phyloP scores from a whole-genome alignment of 805 yeast species.

The Diddensiella santjacobensis region DNA sequence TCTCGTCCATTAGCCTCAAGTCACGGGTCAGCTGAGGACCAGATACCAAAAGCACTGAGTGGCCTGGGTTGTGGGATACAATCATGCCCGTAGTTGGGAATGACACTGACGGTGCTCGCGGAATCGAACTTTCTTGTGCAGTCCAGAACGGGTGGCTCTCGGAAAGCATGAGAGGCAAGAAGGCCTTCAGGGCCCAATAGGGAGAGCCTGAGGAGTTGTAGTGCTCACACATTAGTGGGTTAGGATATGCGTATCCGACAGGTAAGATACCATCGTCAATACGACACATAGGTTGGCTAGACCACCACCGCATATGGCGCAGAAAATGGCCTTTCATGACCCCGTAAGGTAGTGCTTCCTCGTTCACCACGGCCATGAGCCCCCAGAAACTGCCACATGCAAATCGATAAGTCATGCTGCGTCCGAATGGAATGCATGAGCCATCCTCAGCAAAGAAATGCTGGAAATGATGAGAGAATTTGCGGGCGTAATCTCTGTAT shows the following conservation, averaged over 20 bases:
- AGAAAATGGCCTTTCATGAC: slow-evolving; percentile 23
- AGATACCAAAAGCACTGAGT: slow-evolving; percentile 10
- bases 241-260: slow-evolving; percentile 27
- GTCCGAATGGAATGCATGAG: slow-evolving; percentile 25
- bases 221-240: slow-evolving; percentile 23
- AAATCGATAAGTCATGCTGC: slow-evolving; percentile 27
- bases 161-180: slow-evolving; percentile 22
- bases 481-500: slow-evolving; percentile 22
- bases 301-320: slow-evolving; percentile 27
- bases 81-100: slow-evolving; percentile 13
- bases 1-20: slow-evolving; percentile 19
- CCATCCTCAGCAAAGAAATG: slow-evolving; percentile 27
- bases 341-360: slow-evolving; percentile 8
- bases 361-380: slow-evolving; percentile 21
- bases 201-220: slow-evolving; percentile 28
- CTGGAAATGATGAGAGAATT: slow-evolving; percentile 27
- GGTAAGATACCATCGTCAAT: slow-evolving; percentile 22
- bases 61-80: slow-evolving; percentile 3
- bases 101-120: slow-evolving; percentile 1
- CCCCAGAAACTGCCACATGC: slow-evolving; percentile 27
- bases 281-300: slow-evolving; percentile 22
- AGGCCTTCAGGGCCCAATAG: slow-evolving; percentile 26
- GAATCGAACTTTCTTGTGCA: slow-evolving; percentile 13
- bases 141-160: slow-evolving; percentile 24
- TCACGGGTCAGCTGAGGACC: slow-evolving; percentile 12